Base-by-base conservation (phyloP, 2,329 filamentous ascomycete species). In the Cordyceps pruinosa region DNA sequence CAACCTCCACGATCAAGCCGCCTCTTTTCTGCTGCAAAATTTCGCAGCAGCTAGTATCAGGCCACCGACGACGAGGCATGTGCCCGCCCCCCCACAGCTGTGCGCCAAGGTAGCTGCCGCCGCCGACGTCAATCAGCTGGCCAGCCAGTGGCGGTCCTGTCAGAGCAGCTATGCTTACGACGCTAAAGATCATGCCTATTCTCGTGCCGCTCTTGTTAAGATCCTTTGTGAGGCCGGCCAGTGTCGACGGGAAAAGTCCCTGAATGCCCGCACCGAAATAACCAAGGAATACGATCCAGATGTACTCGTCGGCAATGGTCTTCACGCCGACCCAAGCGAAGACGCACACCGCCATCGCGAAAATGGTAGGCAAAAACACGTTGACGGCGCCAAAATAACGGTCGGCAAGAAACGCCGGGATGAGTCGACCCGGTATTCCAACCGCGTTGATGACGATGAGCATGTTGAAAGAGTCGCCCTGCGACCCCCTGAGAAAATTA, bases 221-320 rank as follows among this genome's bases (percentile, higher is more conserved):
- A 61, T 85, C 81, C 4, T 72, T 73, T 4, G 77, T 81, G 56
- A 85, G 67, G 26, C 78, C 63, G 1, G 68, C 69, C 13, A 68
- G 61, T 6, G 69, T 67, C 0, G 85, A 83, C 0, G 87, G 86
- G 63, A 89, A 88, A 12, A 90, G 66, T 7, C 79, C 78, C 69
- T 89, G 86, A 47, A 89, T 80, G 0, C 77, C 83, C 0, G 84
- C 85, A 0, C 78, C 82, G 2, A 78, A 78, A 48, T 88, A 74
- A 1, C 88, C 88, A 64, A 87, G 88, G 57, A 86, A 75, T 0
- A 77, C 72, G 0, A 81, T 73, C 77, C 87, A 90, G 1, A 73
- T 75, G 64, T 87, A 88, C 35, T 87, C 69, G 1, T 42, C 59
- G 2, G 21, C 19, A 7, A 70, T 60, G 5, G 60, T 63, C 5